Base-by-base conservation (phyloP, 1,284 basidiomycete species). In the Trametes hirsuta region DNA sequence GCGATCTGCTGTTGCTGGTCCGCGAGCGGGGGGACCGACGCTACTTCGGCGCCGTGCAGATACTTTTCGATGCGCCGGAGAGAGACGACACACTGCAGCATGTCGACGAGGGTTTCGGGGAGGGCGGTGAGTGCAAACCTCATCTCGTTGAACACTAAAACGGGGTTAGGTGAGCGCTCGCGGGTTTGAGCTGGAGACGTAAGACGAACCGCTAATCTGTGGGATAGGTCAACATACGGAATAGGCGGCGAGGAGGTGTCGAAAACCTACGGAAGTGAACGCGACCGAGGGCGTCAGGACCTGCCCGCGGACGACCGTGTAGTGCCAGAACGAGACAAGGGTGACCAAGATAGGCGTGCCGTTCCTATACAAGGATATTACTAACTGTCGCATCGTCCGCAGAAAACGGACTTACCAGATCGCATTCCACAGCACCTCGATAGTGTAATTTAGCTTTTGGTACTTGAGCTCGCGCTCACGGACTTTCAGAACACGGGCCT, bases 51-150 rank as follows among this genome's bases (percentile, higher is more conserved):
- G 6, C 84, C 82, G 48, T 84, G 79, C 40, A 95, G 83, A 73
- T 94, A 97, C 72, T 93, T 95, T 72, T 97, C 94, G 64, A 97
- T 96, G 50, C 95, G 91, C 14, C 91, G 86, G 47, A 96, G 81
- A 3, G 94, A 96, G 22, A 97, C 93, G 55, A 94, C 82, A 54
- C 87, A 84, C 83, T 93, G 93, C 9, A 95, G 80, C 76, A 93
- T 84, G 68, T 93, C 90, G 71, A 97, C 93, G 67, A 96, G 87
- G 0, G 93, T 94, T 73, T 97, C 95, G 0, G 95, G 95, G 2
- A 97, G 81, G 1, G 91, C 90, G 67, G 91, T 94, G 47, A 95
- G 80, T 1, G 90, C 88, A 67, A 88, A 93, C 63, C 88, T 89
- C 77, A 97, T 87, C 75, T 97, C 94, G 59, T 84, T 84, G 76